These are phyloP conservation scores for Ophiostoma novo-ulmi DNA, from an alignment of 2,329 filamentous ascomycete genomes.

Conservation along the genomic window DNA sequence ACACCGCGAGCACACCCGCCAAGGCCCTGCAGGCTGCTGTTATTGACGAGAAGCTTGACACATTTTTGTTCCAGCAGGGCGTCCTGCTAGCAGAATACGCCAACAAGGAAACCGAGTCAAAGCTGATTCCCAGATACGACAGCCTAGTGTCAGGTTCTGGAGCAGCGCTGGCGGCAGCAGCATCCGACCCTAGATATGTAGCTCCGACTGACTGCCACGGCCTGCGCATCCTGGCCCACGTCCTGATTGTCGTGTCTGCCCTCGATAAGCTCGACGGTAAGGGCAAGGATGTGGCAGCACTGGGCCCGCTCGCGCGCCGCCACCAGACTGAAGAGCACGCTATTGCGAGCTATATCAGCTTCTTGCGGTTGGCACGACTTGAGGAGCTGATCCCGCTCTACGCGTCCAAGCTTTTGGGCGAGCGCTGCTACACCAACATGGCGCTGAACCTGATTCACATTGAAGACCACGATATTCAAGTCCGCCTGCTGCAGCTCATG, in stretches of 20 bases:
- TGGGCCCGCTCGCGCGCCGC: conserved; percentile 34
- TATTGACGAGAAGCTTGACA: conserved; percentile 57
- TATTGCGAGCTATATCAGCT: conserved; percentile 74
- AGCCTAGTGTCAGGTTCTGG: conserved; percentile 27
- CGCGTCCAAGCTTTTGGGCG: conserved; percentile 66
- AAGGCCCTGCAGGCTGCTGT: conserved; percentile 74
- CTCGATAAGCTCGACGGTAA: conserved; percentile 47
- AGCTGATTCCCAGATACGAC: conserved; percentile 40
- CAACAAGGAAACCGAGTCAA: conserved; percentile 37
- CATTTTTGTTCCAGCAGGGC: conserved; percentile 57
- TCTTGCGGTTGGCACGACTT: conserved; percentile 65
- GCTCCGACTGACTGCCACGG: conserved; percentile 56
- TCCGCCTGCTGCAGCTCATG: conserved; percentile 68
- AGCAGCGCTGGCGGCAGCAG: not conserved
- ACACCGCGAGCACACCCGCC: conserved; percentile 52
- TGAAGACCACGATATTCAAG: conserved; percentile 58
- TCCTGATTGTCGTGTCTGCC: conserved; percentile 60
- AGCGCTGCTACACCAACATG: conserved; percentile 64
- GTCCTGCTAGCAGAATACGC: conserved; percentile 46
- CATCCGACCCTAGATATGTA: conserved; percentile 40
- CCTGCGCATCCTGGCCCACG: conserved; percentile 63
- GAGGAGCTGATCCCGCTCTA: conserved; percentile 82
- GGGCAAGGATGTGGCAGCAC: conserved; percentile 35
- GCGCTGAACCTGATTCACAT: conserved; percentile 73
- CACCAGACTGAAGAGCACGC: conserved; percentile 62